Conservation (phyloP, 179 eudicot genomes). For the Beta corolliflora region DNA sequence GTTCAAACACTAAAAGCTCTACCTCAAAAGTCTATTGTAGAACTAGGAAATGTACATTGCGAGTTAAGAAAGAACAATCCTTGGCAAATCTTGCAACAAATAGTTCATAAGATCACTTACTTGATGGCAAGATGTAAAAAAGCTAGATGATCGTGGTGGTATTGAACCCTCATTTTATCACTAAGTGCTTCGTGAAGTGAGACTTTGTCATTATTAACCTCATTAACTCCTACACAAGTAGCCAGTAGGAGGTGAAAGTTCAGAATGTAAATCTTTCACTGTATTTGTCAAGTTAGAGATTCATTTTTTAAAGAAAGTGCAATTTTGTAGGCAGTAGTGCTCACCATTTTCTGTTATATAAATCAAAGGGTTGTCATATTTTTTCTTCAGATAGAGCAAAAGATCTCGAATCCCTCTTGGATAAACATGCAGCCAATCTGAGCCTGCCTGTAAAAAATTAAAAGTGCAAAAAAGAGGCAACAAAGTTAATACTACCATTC, state of each 20-base stretch:
- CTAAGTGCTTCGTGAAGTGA: slow-evolving; percentile 33
- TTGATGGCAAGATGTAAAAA: slow-evolving; percentile 30
- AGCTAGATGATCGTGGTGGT: slow-evolving; percentile 38
- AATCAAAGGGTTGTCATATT: slow-evolving; percentile 48
- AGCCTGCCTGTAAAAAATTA: slow-evolving; percentile 23
- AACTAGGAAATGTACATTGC: too few species aligned
- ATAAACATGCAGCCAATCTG: slow-evolving; percentile 37
- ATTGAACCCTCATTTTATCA: slow-evolving; percentile 32
- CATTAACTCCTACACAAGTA: slow-evolving; percentile 30
- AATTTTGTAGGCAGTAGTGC: neutral
- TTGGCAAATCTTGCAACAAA: neutral
- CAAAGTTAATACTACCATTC: neutral
- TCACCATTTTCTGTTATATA: slow-evolving; percentile 58
- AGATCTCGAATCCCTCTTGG: slow-evolving; percentile 50
- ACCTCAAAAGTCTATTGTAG: too few species aligned
- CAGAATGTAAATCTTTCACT: neutral
- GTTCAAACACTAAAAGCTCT: too few species aligned
- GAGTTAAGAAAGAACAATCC: neutral
- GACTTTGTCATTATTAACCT: slow-evolving; percentile 27
- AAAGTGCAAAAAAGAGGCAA: neutral
- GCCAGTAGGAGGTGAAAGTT: neutral
- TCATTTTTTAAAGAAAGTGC: neutral
- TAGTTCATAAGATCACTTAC: slow-evolving; percentile 11
- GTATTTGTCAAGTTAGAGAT: neutral
- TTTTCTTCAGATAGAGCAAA: slow-evolving; percentile 36